Evolutionary conservation across 257 asterid species (phyloP), one percentile per base, ranked within the genome.

Genomic region (Lycium barbarum): DNA sequence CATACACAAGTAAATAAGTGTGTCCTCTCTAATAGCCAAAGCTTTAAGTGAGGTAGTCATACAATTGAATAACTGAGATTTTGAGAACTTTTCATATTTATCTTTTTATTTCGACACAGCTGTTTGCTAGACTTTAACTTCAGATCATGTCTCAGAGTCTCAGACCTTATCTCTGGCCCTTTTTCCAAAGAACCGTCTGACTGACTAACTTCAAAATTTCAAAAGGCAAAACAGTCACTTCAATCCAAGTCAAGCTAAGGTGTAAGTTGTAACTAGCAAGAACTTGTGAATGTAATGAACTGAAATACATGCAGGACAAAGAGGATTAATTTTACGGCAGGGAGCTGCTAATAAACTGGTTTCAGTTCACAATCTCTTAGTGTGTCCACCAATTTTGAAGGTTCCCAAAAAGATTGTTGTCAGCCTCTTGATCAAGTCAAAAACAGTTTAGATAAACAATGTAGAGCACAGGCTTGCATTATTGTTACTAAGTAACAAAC

Each of bases 401-500:
- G 47, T 53, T 54, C 47, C 65, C 49, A 51, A 53, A 73, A 78
- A 51, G 14, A 51, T 26, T 51, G 14, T 14, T 22, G 81, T 51
- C 81, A 51, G 26, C 45, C 82, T 49, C 82, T 78, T 26, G 26
- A 76, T 76, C 61, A 76, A 78, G 47, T 51, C 15, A 78, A 51
- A 73, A 78, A 14, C 15, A 35, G 26, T 78, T 76, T 13, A 49
- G 45, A 74, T 78, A 78, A 53, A 26, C n/a, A 35, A 78, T 51
- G 47, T 26, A 76, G 82, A 15, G 2, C n/a, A 15, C 15, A 78
- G 49, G 65, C 47, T 3, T 26, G 82, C 65, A 78, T 26, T 33
- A 45, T 13, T 33, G 15, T 33, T 18, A 22, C 45, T 51, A 49
- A 45, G 45, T 76, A 51, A 33, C 63, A 53, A 26, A 78, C 65